Conservation (phyloP, 1,284 basidiomycete genomes). For the Laetiporus sulphureus region DNA sequence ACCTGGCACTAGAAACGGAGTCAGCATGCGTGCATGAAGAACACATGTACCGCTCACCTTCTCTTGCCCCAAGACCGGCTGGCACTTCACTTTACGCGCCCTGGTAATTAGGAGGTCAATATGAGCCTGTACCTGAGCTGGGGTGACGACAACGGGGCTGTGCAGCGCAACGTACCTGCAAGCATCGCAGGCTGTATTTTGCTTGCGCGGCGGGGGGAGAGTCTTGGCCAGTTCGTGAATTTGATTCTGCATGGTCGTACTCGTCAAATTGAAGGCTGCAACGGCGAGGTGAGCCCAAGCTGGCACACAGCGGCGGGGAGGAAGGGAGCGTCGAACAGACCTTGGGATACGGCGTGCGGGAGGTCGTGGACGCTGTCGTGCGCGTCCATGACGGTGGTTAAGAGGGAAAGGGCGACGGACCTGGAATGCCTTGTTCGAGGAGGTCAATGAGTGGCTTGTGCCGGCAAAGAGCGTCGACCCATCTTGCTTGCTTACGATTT, state of each 20-base stretch:
- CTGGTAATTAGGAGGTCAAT: conserved; percentile 28
- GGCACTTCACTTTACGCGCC: conserved; percentile 78
- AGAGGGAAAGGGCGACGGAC: not conserved
- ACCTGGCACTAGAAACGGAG: conserved; percentile 46
- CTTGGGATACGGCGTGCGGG: conserved; percentile 12
- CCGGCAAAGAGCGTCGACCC: not conserved
- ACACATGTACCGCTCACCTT: conserved; percentile 44
- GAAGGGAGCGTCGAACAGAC: conserved; percentile 7
- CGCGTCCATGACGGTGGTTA: conserved; percentile 5
- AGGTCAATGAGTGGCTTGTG: conserved; percentile 2
- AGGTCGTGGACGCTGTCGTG: not conserved
- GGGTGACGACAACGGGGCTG: conserved; percentile 2
- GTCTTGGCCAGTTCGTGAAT: conserved; percentile 72
- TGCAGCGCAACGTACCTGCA: conserved; percentile 49
- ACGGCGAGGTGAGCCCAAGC: conserved; percentile 8
- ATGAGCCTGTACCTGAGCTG: conserved; percentile 1
- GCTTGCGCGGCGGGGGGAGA: conserved; percentile 71
- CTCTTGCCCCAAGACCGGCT: conserved; percentile 67
- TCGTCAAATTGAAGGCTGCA: conserved; percentile 52
- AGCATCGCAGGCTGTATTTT: conserved; percentile 88
- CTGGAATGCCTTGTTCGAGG: not conserved
- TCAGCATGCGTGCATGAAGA: conserved; percentile 2
- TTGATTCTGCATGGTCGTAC: conserved; percentile 63
- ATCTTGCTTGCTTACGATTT: conserved; percentile 9
- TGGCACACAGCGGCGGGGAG: conserved; percentile 1